A percentile compares a stretch with the other conserved stretches of the same genome.
Conservation (phyloP, 306 rosid genomes). For the Purshia tridentata region DNA sequence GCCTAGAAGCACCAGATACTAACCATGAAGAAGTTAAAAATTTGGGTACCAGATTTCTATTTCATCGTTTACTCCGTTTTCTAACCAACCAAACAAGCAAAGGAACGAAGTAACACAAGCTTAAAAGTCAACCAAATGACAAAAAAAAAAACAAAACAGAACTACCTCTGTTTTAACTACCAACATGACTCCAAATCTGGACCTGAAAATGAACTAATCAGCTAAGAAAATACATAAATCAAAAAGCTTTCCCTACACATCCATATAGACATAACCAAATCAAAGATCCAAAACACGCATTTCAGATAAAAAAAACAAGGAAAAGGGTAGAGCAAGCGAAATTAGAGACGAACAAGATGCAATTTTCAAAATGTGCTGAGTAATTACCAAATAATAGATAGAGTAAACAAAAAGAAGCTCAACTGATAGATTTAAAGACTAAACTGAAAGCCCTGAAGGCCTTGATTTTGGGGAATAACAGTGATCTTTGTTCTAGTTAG, state of each 20-base stretch:
- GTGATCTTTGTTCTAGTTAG: constrained; percentile 6
- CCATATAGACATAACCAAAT: neutral
- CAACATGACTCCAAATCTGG: constrained; percentile 22
- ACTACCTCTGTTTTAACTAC: neutral
- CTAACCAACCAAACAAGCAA: constrained; percentile 5
- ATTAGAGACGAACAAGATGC: neutral
- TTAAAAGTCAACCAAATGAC: constrained; percentile 17
- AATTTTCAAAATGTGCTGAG: neutral
- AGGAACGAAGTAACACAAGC: neutral
- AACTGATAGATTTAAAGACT: neutral
- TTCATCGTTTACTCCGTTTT: neutral
- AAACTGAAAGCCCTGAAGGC: constrained; percentile 19
- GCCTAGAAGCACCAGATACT: neutral
- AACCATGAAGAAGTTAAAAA: neutral
- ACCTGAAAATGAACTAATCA: constrained; percentile 9
- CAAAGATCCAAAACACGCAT: constrained; percentile 36
- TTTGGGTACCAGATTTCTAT: neutral
- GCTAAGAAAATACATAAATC: neutral
- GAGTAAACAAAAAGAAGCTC: constrained; percentile 2
- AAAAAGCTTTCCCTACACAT: neutral
- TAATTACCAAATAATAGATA: constrained; percentile 15
- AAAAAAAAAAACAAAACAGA: neutral
- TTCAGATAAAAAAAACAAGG: neutral
- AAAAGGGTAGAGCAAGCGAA: neutral
- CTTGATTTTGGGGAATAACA: constrained; percentile 10